Percentiles rank a stretch among this genome's conserved stretches.
Evolutionary conservation across 2,329 filamentous ascomycete genomes (phyloP).

Genomic region (Oidium heveae): DNA sequence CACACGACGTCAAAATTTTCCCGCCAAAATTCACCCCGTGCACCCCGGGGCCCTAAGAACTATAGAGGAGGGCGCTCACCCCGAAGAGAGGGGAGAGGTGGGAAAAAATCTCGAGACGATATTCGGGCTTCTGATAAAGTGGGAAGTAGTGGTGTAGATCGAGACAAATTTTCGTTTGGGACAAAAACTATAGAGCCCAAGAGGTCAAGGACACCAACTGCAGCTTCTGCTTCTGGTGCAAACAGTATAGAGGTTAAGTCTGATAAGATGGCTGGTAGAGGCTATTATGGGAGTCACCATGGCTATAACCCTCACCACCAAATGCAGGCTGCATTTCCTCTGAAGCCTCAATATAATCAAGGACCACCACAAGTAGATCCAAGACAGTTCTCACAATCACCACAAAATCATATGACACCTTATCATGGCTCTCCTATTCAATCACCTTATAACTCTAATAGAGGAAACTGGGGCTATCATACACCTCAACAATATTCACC

Average conservation of each 20-base stretch:
- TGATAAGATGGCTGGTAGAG: constrained; percentile 15
- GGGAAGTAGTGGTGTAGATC: constrained; percentile 4
- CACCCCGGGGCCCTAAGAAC: constrained; percentile 8
- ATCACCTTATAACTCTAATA: constrained; percentile 30
- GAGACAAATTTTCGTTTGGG: constrained; percentile 4
- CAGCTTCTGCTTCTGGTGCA: constrained; percentile 13
- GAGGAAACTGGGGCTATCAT: constrained; percentile 23
- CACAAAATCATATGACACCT: constrained; percentile 28
- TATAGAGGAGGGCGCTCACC: constrained; percentile 8
- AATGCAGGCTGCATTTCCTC: constrained; percentile 15
- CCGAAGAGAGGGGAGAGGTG: constrained; percentile 6
- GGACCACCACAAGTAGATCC: constrained; percentile 12
- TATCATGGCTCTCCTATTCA: constrained; percentile 34
- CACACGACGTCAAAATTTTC: constrained; percentile 9
- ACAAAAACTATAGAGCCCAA: constrained; percentile 14
- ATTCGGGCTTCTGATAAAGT: constrained; percentile 5
- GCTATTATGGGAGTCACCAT: constrained; percentile 13
- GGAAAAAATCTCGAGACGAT: constrained; percentile 9
- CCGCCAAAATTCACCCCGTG: constrained; percentile 11
- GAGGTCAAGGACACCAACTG: constrained; percentile 5
- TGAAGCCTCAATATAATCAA: constrained; percentile 16
- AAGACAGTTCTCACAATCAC: constrained; percentile 29
- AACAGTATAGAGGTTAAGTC: constrained; percentile 15
- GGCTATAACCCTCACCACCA: constrained; percentile 15
- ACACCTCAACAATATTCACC: constrained; percentile 16